Percentiles rank a stretch among this genome's conserved stretches.
These are phyloP conservation scores for Cryptosporidium parvum DNA, from an alignment of 169 alveolate genomes.

Conservation along the genomic window DNA sequence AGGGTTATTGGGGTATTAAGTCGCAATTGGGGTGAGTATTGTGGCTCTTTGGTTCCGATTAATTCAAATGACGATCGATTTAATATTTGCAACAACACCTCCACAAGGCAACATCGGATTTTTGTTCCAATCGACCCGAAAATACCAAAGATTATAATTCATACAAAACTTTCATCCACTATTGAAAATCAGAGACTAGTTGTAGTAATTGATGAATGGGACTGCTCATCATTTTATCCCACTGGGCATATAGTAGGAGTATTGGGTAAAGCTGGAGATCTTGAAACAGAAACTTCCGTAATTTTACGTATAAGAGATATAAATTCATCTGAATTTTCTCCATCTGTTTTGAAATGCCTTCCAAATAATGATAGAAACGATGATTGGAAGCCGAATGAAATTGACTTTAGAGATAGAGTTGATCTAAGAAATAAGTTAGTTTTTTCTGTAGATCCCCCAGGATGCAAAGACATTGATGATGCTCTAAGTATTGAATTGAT, in stretches of 20 bases:
- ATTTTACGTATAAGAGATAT: constrained; percentile 59
- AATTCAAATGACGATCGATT: constrained; percentile 77
- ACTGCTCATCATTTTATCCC: constrained; percentile 86
- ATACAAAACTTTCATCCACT: constrained; percentile 83
- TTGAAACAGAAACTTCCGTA: constrained; percentile 87
- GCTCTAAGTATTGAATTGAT: constrained; percentile 92
- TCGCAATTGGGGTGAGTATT: constrained; percentile 91
- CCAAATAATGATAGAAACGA: constrained; percentile 29
- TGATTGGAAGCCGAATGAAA: constrained; percentile 78
- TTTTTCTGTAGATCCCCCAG: constrained; percentile 98
- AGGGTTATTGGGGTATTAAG: constrained; percentile 92
- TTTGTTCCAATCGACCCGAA: constrained; percentile 92
- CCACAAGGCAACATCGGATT: constrained; percentile 83
- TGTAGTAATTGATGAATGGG: constrained; percentile 91
- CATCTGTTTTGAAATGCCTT: constrained; percentile 40
- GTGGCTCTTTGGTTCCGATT: constrained; percentile 91
- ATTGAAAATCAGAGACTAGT: constrained; percentile 91
- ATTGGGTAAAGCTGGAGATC: constrained; percentile 91
- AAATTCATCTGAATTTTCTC: constrained; percentile 56
- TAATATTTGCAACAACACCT: constrained; percentile 45
- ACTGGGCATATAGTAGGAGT: constrained; percentile 93
- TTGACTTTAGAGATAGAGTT: constrained; percentile 83
- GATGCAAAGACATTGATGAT: constrained; percentile 98
- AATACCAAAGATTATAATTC: constrained; percentile 89
- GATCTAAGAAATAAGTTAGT: constrained; percentile 89